These are phyloP conservation scores for Flaveria brownii DNA, from an alignment of 129 eudicot species.

Conservation along the genomic window DNA sequence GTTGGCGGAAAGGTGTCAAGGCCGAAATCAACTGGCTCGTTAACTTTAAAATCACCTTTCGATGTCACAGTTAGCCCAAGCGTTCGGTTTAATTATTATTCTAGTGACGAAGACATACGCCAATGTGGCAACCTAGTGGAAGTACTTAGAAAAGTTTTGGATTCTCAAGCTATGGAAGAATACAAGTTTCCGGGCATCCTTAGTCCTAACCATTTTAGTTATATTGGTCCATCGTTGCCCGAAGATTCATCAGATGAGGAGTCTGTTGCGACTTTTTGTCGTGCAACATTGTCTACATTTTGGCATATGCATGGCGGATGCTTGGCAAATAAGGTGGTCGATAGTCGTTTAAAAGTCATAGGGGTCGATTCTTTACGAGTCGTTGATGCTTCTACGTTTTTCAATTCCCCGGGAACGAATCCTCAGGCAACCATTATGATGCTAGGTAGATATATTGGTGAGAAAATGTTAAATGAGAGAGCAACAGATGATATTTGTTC, in stretches of 20 bases:
- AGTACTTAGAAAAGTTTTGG: neutral
- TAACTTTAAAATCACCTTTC: constrained; percentile 1
- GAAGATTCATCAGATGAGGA: neutral
- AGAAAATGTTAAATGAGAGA: constrained; percentile 12
- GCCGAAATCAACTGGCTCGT: neutral
- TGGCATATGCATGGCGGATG: constrained; percentile 28
- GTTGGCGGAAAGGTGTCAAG: constrained; percentile 9
- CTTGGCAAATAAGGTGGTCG: constrained; percentile 31
- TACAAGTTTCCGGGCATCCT: constrained; percentile 10
- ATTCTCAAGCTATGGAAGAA: neutral
- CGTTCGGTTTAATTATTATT: constrained; percentile 23
- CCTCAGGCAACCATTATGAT: constrained; percentile 19
- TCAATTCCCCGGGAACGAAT: constrained; percentile 22
- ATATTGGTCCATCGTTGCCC: constrained; percentile 12
- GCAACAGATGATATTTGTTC: neutral
- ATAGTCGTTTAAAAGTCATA: constrained; percentile 19
- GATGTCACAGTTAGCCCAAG: constrained; percentile 9
- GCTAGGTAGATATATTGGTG: constrained; percentile 21
- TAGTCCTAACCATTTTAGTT: neutral
- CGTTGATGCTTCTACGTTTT: constrained; percentile 14
- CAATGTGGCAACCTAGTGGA: constrained; percentile 11
- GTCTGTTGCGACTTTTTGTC: constrained; percentile 19
- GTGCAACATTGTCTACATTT: constrained; percentile 5
- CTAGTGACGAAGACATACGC: neutral
- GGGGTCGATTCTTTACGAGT: constrained; percentile 19